Base-by-base conservation (phyloP, 805 yeast genomes). In the Wickerhamomyces rabaulensis region DNA sequence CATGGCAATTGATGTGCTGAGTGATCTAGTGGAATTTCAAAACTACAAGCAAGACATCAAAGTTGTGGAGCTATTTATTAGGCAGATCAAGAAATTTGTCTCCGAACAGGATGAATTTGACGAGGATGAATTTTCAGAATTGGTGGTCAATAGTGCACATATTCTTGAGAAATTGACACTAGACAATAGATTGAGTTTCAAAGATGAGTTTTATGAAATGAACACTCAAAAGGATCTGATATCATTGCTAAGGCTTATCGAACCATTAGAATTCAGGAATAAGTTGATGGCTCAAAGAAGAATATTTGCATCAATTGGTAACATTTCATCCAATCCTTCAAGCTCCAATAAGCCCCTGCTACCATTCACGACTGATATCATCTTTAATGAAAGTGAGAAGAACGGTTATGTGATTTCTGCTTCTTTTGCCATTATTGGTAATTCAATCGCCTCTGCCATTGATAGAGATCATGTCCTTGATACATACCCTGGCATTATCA, bases 381-480 rank as follows among this genome's bases (percentile, higher is more conserved):
- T 52, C 10, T 33, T 35, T 2, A 38, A 49, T n/a, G 9, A 17
- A 2, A 7, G 10, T 7, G 50, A 52, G 13, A 35, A 39, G 9
- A 58, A 59, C 42, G 63, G 61, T 7, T 61, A 58, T 36, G 40
- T 56, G 1, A 29, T 58, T 1, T 51, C 63, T 9, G 48, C 59
- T 1, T 29, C 55, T 1, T 47, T 55, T 40, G 25, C 49, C 10
- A 53, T 61, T 4, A 3, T 60, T 12, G 63, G 63, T 1, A 61
- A 61, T 36, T 59, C 59, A 15, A 58, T 61, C 9, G 39, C 51
- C 4, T 52, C 57, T 1, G 33, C 43, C 6, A 19, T 36, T 1
- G 54, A 54, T 23, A 54, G 61, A 33, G 31, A 45, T 15, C 29
- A 25, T 15, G 13, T 58, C 0, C 33, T 59, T 6, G 49, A 48